Conservation (phyloP, 495 filamentous ascomycete genomes). For the Pyrenula massariospora region DNA sequence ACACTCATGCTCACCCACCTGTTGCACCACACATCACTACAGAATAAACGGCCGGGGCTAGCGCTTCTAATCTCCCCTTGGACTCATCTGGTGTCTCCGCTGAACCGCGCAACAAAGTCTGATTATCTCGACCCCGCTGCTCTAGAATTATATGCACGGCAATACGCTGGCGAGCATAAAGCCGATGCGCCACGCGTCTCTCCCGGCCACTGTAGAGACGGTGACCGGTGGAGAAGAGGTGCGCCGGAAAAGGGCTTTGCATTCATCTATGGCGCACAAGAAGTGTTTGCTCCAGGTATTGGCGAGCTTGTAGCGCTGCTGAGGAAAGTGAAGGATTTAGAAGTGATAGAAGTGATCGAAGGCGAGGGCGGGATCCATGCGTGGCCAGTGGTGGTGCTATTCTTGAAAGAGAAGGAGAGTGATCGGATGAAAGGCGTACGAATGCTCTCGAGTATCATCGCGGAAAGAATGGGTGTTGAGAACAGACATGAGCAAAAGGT, state of each 20-base stretch:
- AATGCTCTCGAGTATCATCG: constrained; percentile 38
- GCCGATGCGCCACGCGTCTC: constrained; percentile 35
- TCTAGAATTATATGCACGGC: constrained; percentile 49
- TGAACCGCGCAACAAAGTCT: constrained; percentile 38
- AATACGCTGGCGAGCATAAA: constrained; percentile 43
- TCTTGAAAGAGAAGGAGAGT: constrained; percentile 43
- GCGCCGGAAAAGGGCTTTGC: constrained; percentile 46
- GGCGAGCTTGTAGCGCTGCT: constrained; percentile 36
- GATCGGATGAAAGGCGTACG: constrained; percentile 46
- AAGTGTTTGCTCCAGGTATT: constrained; percentile 58
- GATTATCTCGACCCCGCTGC: constrained; percentile 25
- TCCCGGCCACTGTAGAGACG: constrained; percentile 53
- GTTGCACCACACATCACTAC: constrained; percentile 37
- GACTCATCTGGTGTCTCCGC: constrained; percentile 10
- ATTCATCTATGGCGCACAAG: constrained; percentile 57
- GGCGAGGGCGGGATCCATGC: constrained; percentile 59
- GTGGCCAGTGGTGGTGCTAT: constrained; percentile 65
- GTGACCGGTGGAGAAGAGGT: constrained; percentile 48
- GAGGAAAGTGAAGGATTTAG: constrained; percentile 21
- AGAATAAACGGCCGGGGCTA: constrained; percentile 34
- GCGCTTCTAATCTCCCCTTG: constrained; percentile 42
- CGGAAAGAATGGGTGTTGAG: constrained; percentile 1
- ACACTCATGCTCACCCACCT: constrained; percentile 56
- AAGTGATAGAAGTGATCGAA: constrained; percentile 31
- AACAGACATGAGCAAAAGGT: constrained; percentile 1